A percentile compares a stretch with the other conserved stretches of the same genome.
Conservation (phyloP, 169 alveolate species). For the Plasmodium chabaudi region DNA sequence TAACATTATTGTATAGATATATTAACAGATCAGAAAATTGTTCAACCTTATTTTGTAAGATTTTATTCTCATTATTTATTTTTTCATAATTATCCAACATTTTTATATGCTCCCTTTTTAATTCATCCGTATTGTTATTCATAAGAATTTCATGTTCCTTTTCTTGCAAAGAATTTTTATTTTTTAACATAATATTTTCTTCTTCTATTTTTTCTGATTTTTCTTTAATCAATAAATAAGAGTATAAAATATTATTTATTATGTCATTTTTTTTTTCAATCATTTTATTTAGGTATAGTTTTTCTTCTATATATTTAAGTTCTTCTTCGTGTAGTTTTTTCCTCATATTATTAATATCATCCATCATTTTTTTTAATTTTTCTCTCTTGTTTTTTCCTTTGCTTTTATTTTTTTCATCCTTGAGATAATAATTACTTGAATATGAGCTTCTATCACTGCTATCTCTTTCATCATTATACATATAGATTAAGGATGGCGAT, state of each 20-base stretch:
- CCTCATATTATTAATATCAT: slow-evolving; percentile 13
- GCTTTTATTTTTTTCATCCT: neutral
- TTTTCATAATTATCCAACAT: slow-evolving; percentile 7
- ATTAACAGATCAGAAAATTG: slow-evolving; percentile 58
- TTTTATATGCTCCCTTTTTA: slow-evolving; percentile 14
- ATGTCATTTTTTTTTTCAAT: slow-evolving; percentile 70
- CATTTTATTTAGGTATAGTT: slow-evolving; percentile 53
- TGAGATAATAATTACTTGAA: neutral
- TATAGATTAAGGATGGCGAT: too few relatives aligned
- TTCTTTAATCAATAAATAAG: slow-evolving; percentile 45
- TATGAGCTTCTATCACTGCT: neutral
- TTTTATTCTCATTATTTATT: slow-evolving; percentile 16
- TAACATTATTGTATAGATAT: slow-evolving; percentile 51
- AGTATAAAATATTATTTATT: slow-evolving; percentile 48
- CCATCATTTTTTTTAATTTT: slow-evolving; percentile 2
- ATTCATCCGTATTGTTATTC: slow-evolving; percentile 5
- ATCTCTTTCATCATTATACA: neutral
- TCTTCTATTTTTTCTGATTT: slow-evolving; percentile 28
- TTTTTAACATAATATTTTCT: slow-evolving; percentile 7
- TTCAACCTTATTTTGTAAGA: slow-evolving; percentile 21
- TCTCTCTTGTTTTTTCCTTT: neutral
- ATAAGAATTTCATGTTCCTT: slow-evolving; percentile 12
- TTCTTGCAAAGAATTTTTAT: slow-evolving; percentile 14
- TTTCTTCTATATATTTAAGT: slow-evolving; percentile 39
- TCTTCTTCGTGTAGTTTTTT: slow-evolving; percentile 27